These are phyloP conservation scores for Zizania latifolia DNA, from an alignment of 176 grass and related monocot species.

Conservation along the genomic window DNA sequence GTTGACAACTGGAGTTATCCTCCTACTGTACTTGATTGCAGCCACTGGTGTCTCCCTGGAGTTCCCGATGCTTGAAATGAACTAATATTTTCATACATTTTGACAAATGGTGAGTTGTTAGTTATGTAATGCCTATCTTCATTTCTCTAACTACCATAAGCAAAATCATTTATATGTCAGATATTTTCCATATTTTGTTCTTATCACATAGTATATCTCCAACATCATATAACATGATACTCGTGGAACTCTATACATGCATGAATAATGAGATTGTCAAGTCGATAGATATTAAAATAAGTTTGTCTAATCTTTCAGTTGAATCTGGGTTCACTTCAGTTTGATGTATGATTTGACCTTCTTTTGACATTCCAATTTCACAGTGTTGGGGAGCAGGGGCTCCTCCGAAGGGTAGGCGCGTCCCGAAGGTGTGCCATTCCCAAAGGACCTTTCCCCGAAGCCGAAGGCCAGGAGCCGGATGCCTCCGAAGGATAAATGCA, in stretches of 20 bases:
- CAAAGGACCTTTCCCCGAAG: no score
- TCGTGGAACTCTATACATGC: neutral
- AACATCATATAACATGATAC: neutral
- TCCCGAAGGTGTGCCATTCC: no score
- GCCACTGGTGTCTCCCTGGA: conserved; percentile 97
- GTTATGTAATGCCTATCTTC: neutral
- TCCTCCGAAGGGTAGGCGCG: no score
- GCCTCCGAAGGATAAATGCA: no score
- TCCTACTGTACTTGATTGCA: conserved; percentile 83
- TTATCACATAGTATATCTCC: neutral
- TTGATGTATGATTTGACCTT: neutral
- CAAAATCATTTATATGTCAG: neutral
- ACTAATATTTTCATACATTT: conserved; percentile 70
- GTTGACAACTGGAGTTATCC: conserved; percentile 88
- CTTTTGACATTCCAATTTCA: conserved; percentile 10
- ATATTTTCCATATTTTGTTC: neutral
- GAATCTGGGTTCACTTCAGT: neutral
- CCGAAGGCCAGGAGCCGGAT: no score
- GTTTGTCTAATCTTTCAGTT: neutral
- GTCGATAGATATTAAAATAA: neutral
- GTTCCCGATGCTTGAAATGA: conserved; percentile 97
- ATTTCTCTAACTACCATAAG: conserved; percentile 1
- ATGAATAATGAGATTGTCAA: neutral
- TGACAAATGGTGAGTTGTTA: conserved; percentile 61
- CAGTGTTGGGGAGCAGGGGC: no score